Evolutionary conservation across 352 stramenopile genomes (phyloP).

Genomic region (Pythium pyrilobum): DNA sequence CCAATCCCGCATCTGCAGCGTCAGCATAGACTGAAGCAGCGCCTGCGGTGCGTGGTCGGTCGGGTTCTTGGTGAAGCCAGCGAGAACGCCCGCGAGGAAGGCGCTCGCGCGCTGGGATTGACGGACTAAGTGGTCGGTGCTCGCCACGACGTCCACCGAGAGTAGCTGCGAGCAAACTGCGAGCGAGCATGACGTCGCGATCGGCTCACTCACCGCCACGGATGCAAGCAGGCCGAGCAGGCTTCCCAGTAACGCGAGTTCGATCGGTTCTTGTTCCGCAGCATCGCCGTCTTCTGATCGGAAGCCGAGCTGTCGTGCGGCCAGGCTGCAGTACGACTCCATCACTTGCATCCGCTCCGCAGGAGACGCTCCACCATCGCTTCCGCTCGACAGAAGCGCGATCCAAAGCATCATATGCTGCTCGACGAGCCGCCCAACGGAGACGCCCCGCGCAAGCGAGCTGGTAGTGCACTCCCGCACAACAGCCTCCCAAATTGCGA

Average conservation of each 20-base stretch:
- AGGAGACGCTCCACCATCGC: background rate
- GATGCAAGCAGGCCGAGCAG: constrained; percentile 9
- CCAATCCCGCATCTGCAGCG: background rate
- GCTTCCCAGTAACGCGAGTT: background rate
- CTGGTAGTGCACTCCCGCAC: too few species aligned
- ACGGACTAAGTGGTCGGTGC: background rate
- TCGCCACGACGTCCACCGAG: too few species aligned
- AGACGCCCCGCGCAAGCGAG: too few species aligned
- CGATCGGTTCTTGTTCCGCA: background rate
- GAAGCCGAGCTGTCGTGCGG: background rate
- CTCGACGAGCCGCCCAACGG: background rate
- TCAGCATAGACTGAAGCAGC: constrained; percentile 8
- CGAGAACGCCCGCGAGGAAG: constrained; percentile 5
- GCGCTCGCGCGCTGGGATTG: background rate
- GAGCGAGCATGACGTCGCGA: background rate
- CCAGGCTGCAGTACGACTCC: constrained; percentile 9
- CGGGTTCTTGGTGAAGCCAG: constrained; percentile 6
- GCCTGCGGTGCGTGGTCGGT: background rate
- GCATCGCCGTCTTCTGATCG: background rate
- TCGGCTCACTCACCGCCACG: background rate
- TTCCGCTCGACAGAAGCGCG: constrained; percentile 6
- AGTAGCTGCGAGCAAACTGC: background rate
- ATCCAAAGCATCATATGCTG: constrained; percentile 7
- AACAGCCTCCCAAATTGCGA: background rate
- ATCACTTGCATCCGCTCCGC: constrained; percentile 4